A percentile compares a stretch with the other conserved stretches of the same genome.
phyloP scores from a whole-genome alignment of 169 alveolate genomes.

The Cardiosporidium cionae region DNA sequence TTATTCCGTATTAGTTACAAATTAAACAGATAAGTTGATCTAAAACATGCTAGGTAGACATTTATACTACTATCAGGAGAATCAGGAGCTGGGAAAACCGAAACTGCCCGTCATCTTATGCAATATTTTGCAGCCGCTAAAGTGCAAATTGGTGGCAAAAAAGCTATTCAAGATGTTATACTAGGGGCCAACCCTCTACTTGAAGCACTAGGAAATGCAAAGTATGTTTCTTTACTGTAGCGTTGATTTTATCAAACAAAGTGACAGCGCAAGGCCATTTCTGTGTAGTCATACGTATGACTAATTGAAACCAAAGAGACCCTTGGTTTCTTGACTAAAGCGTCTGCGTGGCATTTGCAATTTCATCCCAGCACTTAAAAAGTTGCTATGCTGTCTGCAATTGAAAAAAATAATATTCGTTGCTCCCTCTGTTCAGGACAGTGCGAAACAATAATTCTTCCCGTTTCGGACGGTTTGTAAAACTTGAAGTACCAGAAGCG shows the following conservation, averaged over 20 bases:
- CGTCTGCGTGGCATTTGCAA: too few species aligned
- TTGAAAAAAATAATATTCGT: too few species aligned
- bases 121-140: slow-evolving; percentile 32
- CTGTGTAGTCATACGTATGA: too few species aligned
- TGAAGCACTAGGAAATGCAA: slow-evolving; percentile 94
- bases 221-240: slow-evolving; percentile 27
- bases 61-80: slow-evolving; percentile 74
- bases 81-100: slow-evolving; percentile 99
- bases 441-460: slow-evolving; percentile 92
- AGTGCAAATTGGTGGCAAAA: background rate
- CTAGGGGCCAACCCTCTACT: slow-evolving; percentile 64
- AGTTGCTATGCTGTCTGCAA: too few species aligned
- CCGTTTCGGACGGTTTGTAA: slow-evolving; percentile 95
- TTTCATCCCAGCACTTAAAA: background rate
- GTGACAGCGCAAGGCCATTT: background rate
- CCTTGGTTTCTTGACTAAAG: too few species aligned
- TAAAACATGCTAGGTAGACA: too few species aligned
- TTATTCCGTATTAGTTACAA: too few species aligned
- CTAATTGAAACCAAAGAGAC: too few species aligned
- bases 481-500: slow-evolving; percentile 60
- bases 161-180: slow-evolving; percentile 43
- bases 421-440: slow-evolving; percentile 53
- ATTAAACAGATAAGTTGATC: too few species aligned
- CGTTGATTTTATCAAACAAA: background rate
- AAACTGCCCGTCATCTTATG: slow-evolving; percentile 72